Conservation (phyloP, 2,329 filamentous ascomycete genomes). For the Hymenoscyphus linearis region DNA sequence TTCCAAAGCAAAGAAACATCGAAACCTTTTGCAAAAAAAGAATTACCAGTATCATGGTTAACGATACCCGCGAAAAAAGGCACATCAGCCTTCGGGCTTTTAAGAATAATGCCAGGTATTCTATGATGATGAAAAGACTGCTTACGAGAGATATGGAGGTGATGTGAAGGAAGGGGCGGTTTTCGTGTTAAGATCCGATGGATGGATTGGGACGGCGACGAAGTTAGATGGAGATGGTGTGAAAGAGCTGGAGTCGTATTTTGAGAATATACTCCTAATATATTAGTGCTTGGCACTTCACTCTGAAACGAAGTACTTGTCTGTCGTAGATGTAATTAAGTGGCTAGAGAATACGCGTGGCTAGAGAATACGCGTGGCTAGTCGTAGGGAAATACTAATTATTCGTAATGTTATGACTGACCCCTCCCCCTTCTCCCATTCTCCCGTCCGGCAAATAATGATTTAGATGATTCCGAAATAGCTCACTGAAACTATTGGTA, state of each 20-base stretch:
- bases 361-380: too few species aligned
- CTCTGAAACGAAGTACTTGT: too few species aligned
- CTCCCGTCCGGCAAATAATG: too few species aligned
- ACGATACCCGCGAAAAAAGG: conserved; percentile 38
- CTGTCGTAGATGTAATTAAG: too few species aligned
- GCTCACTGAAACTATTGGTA: too few species aligned
- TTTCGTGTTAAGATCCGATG: conserved; percentile 48
- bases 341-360: too few species aligned
- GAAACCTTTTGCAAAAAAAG: conserved; percentile 31
- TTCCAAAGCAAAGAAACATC: conserved; percentile 20
- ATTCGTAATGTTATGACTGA: too few species aligned
- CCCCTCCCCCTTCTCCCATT: too few species aligned
- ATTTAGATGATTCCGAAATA: too few species aligned
- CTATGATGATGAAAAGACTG: conserved; percentile 49
- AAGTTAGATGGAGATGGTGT: conserved; percentile 34
- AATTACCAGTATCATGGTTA: conserved; percentile 43
- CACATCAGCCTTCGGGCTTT: conserved; percentile 40
- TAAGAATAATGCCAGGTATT: conserved; percentile 44
- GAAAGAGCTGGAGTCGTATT: conserved; percentile 46
- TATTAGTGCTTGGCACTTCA: too few species aligned
- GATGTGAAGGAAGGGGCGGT: conserved; percentile 37
- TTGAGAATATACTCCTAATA: conserved; percentile 35
- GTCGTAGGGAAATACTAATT: too few species aligned
- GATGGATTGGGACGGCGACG: conserved; percentile 44
- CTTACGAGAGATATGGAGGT: conserved; percentile 39